Conservation (phyloP, 192 early-diverging fungal genomes). For the Spizellomyces sp. region DNA sequence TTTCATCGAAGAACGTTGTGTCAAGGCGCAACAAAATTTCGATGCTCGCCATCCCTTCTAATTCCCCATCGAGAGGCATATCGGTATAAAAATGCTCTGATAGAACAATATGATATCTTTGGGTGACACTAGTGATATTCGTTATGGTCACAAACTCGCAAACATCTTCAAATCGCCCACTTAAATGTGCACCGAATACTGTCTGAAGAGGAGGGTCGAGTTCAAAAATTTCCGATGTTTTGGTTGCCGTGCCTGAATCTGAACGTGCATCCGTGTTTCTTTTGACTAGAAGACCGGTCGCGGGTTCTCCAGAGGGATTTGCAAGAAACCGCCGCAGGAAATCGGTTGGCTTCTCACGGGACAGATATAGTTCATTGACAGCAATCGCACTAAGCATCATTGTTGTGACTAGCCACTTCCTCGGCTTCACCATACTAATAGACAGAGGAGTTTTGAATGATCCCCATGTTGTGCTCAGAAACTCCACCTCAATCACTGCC, state of each 20-base stretch:
- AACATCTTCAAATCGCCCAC: slow-evolving; percentile 27
- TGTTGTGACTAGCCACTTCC: slow-evolving; percentile 39
- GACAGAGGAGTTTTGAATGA: slow-evolving; percentile 43
- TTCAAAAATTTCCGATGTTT: slow-evolving; percentile 49
- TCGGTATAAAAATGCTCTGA: slow-evolving; percentile 51
- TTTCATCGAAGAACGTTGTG: slow-evolving; percentile 14
- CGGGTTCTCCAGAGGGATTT: slow-evolving; percentile 19
- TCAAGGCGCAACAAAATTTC: slow-evolving; percentile 51
- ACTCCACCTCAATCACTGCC: slow-evolving; percentile 43
- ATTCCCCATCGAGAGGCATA: slow-evolving; percentile 50
- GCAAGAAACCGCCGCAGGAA: slow-evolving; percentile 34
- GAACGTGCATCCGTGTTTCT: slow-evolving; percentile 9
- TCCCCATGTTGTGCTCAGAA: slow-evolving; percentile 39
- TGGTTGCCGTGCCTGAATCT: slow-evolving; percentile 1
- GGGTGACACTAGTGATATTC: slow-evolving; percentile 41
- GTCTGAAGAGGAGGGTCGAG: slow-evolving; percentile 51
- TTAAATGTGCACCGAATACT: slow-evolving; percentile 39
- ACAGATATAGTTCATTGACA: slow-evolving; percentile 44
- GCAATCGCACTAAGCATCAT: slow-evolving; percentile 37
- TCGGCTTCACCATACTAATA: slow-evolving; percentile 41
- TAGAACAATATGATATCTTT: slow-evolving; percentile 45
- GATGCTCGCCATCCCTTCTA: slow-evolving; percentile 47
- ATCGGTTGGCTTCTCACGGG: slow-evolving; percentile 32
- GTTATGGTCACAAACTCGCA: slow-evolving; percentile 52
- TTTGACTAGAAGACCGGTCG: slow-evolving; percentile 37